phyloP scores from a whole-genome alignment of 768 basidiomycete genomes.

The Tulasnella sp. region DNA sequence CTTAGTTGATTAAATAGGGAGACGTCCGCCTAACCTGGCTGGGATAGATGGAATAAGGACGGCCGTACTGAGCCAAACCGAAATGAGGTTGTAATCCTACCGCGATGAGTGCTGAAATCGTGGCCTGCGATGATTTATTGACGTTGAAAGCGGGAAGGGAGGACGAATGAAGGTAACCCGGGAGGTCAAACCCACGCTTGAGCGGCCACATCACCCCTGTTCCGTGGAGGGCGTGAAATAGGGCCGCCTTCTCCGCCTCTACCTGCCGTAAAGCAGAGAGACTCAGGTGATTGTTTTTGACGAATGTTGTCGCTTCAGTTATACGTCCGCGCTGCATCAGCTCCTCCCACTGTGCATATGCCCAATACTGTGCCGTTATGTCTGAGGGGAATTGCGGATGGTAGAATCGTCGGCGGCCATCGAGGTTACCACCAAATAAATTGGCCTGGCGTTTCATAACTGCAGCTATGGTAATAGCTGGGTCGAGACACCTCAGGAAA shows the following conservation, averaged over 20 bases:
- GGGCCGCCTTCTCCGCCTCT: background rate
- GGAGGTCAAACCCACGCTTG: background rate
- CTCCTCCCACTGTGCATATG: background rate
- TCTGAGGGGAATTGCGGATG: background rate
- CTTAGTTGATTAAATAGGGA: background rate
- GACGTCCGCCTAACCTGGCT: background rate
- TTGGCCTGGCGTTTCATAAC: constrained; percentile 58
- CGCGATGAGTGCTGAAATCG: background rate
- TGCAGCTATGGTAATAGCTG: constrained; percentile 83
- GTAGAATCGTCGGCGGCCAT: background rate
- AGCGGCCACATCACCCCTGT: background rate
- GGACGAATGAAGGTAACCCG: background rate
- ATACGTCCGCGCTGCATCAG: background rate
- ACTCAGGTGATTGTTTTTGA: background rate
- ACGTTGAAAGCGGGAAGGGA: background rate
- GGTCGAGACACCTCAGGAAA: constrained; percentile 89
- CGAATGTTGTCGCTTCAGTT: background rate
- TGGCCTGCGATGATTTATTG: background rate
- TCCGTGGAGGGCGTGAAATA: background rate
- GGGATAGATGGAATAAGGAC: background rate
- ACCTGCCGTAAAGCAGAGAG: background rate
- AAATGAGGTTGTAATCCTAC: background rate
- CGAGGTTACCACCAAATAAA: background rate
- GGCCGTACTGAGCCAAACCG: background rate
- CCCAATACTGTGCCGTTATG: background rate